Evolutionary conservation across 225 moss, liverwort and hornwort species (phyloP).

Genomic region (Physcomitrium patens): DNA sequence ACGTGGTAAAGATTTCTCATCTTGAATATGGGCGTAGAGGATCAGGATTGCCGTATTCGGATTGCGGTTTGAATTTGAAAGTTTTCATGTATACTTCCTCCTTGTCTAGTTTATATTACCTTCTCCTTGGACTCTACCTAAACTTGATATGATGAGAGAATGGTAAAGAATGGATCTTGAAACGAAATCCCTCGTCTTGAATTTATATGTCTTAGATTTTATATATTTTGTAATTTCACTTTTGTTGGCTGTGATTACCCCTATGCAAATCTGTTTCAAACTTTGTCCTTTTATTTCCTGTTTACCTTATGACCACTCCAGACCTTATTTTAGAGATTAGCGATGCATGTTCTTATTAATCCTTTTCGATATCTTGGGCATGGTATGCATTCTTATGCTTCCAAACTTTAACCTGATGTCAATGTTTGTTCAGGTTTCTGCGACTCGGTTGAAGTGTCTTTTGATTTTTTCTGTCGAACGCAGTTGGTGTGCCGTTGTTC

Average conservation of each 20-base stretch:
- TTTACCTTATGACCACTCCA: background rate
- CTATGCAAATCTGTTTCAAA: background rate
- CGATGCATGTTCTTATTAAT: background rate
- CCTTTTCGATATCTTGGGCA: background rate
- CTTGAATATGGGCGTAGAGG: background rate
- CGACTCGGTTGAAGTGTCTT: constrained; percentile 42
- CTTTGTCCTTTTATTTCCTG: background rate
- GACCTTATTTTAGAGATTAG: background rate
- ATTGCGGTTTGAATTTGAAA: background rate
- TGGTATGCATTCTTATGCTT: background rate
- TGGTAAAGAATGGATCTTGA: background rate
- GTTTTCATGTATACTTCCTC: background rate
- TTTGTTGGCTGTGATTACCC: background rate
- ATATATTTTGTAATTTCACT: background rate
- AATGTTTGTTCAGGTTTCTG: constrained; percentile 19
- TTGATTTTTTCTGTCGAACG: constrained; percentile 65
- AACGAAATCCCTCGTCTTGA: background rate
- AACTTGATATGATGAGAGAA: background rate
- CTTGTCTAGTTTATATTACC: background rate
- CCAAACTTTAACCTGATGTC: background rate
- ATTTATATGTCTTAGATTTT: background rate
- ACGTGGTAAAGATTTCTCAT: constrained; percentile 6
- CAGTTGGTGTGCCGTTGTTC: constrained; percentile 67
- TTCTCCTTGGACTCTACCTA: background rate
- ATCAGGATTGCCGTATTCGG: background rate